Evolutionary conservation across 192 early-diverging fungal species (phyloP).

Genomic region (Coemansia sp.): DNA sequence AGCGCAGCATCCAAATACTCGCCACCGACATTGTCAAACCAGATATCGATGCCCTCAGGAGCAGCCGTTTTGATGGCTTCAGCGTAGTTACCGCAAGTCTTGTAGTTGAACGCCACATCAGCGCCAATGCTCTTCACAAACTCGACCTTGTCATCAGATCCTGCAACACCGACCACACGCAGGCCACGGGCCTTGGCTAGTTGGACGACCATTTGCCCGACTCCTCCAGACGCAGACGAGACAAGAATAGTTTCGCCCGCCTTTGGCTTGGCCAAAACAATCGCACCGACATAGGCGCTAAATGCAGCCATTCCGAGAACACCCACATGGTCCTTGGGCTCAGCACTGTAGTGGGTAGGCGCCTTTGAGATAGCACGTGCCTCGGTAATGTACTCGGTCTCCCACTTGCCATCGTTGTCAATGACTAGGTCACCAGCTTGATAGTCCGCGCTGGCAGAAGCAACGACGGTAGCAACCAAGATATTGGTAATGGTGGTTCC

Average conservation of each 20-base stretch:
- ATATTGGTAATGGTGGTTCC: conserved; percentile 63
- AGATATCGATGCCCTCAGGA: conserved; percentile 86
- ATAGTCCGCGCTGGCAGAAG: conserved; percentile 62
- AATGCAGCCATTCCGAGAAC: conserved; percentile 80
- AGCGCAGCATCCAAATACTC: conserved; percentile 81
- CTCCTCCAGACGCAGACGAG: conserved; percentile 77
- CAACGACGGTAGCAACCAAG: conserved; percentile 65
- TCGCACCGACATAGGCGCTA: conserved; percentile 74
- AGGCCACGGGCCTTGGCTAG: conserved; percentile 76
- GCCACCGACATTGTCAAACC: conserved; percentile 86
- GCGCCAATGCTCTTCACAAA: conserved; percentile 71
- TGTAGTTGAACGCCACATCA: conserved; percentile 94
- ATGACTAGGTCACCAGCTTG: conserved; percentile 76
- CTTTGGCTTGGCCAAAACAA: conserved; percentile 72
- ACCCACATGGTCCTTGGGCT: conserved; percentile 35
- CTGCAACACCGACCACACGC: conserved; percentile 80
- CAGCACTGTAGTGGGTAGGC: conserved; percentile 3
- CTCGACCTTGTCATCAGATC: conserved; percentile 83
- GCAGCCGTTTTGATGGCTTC: conserved; percentile 62
- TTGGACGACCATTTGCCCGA: conserved; percentile 79
- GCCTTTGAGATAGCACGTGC: conserved; percentile 55
- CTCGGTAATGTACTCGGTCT: conserved; percentile 59
- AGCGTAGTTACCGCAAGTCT: conserved; percentile 59
- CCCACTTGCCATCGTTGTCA: conserved; percentile 70
- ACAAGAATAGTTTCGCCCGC: conserved; percentile 83